Evolutionary conservation across 2,329 filamentous ascomycete genomes (phyloP), one percentile per base, ranked within the genome.

Genomic region (Neonectria faginata): DNA sequence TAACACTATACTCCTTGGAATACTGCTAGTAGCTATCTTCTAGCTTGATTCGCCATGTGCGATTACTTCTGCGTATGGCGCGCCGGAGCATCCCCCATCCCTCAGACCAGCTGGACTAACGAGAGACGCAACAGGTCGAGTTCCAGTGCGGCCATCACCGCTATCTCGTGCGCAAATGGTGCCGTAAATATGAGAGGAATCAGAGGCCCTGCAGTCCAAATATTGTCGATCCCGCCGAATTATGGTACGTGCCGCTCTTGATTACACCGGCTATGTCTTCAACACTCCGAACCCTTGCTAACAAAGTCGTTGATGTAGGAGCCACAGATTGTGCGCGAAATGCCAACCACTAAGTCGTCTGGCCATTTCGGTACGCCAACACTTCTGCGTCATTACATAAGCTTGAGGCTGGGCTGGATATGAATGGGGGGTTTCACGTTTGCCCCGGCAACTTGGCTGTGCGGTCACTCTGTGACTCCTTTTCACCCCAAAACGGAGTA

Each of bases 81-180:
- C 36, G n/a, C n/a, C 36, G 8, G 36, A n/a, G 20, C 7, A 16
- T 42, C 31, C n/a, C 6, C 10, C 27, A 18, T 44, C 10, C 29
- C 39, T 10, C 6, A 27, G 29, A 52, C 50, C 33, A 29, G 39
- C 54, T 52, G 39, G 20, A 14, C 41, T 42, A 27, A 64, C 56
- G 27, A 59, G 9, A 59, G 11, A 22, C 29, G 44, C 25, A 10
- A 48, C 47, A 72, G 71, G 69, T 72, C 31, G 71, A 73, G 47
- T 73, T 73, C 50, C 61, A 63, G 12, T 73, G 71, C 63, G 65
- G 65, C 27, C 71, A 73, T 42, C 67, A 72, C 27, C 68, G 65
- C 39, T 73, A 69, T 69, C 56, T 73, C 27, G 71, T 73, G 36
- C 63, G 65, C n/a, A 70, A 64, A 50, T 73, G 71, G 71, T 73